Conservation (phyloP, 1,284 basidiomycete species). For the Malassezia slooffiae region DNA sequence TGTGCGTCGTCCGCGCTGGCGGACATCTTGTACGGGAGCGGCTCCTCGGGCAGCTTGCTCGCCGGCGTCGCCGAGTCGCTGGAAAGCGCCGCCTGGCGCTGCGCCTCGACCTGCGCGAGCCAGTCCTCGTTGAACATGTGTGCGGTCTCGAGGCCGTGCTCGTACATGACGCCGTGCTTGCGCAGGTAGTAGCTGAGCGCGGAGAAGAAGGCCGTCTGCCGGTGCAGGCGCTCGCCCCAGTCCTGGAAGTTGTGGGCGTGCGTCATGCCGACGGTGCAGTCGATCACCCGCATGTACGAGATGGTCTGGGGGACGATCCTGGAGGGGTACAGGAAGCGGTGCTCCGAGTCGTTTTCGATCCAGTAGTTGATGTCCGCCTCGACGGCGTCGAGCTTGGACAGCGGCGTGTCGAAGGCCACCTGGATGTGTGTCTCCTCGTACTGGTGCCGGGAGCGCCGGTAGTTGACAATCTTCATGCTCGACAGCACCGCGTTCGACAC, state of each 20-base stretch:
- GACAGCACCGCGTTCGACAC: constrained; percentile 35
- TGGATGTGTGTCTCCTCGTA: constrained; percentile 37
- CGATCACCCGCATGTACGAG: constrained; percentile 35
- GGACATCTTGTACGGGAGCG: neutral
- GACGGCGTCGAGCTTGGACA: constrained; percentile 37
- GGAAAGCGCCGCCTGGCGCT: neutral
- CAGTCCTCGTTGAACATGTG: neutral
- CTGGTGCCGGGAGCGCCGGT: constrained; percentile 36
- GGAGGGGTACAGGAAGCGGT: constrained; percentile 37
- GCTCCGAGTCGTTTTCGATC: constrained; percentile 40
- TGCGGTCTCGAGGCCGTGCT: constrained; percentile 1
- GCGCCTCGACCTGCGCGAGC: neutral
- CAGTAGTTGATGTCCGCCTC: constrained; percentile 42
- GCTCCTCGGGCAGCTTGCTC: neutral
- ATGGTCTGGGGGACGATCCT: constrained; percentile 35
- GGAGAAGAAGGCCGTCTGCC: constrained; percentile 37
- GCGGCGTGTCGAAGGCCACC: constrained; percentile 36
- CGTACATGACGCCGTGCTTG: constrained; percentile 39
- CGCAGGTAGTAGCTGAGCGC: constrained; percentile 39
- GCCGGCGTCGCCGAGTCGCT: neutral
- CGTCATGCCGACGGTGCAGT: constrained; percentile 42
- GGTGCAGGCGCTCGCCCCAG: constrained; percentile 38
- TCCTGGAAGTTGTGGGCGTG: constrained; percentile 43
- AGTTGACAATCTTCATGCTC: constrained; percentile 33
- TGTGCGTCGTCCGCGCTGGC: neutral